Base-by-base conservation (phyloP, 768 basidiomycete species). In the Mycena sanguinolenta region DNA sequence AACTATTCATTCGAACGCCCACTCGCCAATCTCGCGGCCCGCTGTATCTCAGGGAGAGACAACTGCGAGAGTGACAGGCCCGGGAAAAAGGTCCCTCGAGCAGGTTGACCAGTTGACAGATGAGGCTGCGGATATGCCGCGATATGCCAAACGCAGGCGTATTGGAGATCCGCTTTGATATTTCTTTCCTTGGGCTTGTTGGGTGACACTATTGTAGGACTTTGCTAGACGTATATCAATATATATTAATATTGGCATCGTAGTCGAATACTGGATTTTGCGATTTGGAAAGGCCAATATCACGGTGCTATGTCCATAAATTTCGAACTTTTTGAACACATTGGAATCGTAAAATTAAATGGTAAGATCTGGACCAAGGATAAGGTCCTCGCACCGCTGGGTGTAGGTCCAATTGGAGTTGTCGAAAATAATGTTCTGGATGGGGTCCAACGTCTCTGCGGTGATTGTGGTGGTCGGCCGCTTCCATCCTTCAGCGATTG, bases 71-170 rank as follows among this genome's bases (percentile, higher is more conserved):
- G 1, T 14, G 23, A 23, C 7, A 19, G 32, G 32, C 32, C 32
- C 32, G 32, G 8, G 58, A 9, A 67, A 68, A 25, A n/a, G 67
- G 17, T 27, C 32, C 1, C 61, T 57, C 32, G 52, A 42, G 8
- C 42, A 68, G 2, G 32, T 62, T 23, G 59, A 61, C n/a, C 39
- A 46, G 19, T 5, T 4, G 16, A 23, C 19, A 5, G 66, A 55
- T 36, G 7, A 50, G 5, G 4, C 8, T 17, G n/a, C 5, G 9
- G 66, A 67, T 27, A 12, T 21, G 4, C 2, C 30, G 14, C 66
- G 66, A 54, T 61, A 67, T 42, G 17, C 28, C 12, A 67, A 67
- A 42, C 54, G 54, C 21, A 27, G 52, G 8, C 50, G 59, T 21
- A 16, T 42, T 44, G n/a, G 19, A n/a, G n/a, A n/a, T n/a, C n/a